A percentile compares a stretch with the other conserved stretches of the same genome.
These are phyloP conservation scores for Aspergillus bombycis DNA, from an alignment of 2,329 filamentous ascomycete species.

Conservation along the genomic window DNA sequence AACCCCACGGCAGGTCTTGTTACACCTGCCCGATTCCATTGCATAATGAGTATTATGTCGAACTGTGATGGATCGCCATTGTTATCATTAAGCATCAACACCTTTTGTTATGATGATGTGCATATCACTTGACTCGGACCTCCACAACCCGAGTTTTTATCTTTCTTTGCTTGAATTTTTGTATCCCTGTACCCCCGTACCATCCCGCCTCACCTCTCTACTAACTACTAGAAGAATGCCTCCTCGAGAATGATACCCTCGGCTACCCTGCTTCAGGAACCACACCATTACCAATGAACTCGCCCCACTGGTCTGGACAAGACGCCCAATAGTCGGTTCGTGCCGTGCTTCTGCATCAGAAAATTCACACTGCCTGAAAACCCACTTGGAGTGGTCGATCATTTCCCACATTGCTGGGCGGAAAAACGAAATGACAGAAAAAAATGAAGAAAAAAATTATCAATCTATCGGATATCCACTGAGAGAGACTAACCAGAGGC, in stretches of 20 bases:
- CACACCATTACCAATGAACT: neutral
- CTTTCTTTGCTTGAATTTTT: neutral
- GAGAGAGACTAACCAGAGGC: neutral
- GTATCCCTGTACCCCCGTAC: neutral
- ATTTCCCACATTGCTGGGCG: neutral
- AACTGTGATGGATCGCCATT: neutral
- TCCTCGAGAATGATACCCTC: neutral
- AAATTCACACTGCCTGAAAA: neutral
- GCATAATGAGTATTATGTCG: slow-evolving; percentile 3
- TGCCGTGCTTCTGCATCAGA: slow-evolving; percentile 1
- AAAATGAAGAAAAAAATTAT: neutral
- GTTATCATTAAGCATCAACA: neutral
- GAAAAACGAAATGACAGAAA: neutral
- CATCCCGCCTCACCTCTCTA: neutral
- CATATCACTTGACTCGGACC: neutral
- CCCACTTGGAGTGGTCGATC: neutral
- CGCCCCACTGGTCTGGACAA: slow-evolving; percentile 3
- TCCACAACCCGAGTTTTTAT: neutral
- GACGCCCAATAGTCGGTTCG: slow-evolving; percentile 7
- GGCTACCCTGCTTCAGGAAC: slow-evolving; percentile 9
- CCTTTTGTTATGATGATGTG: neutral
- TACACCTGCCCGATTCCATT: neutral
- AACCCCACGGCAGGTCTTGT: neutral
- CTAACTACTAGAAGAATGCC: neutral
- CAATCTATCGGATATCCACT: slow-evolving; percentile 5